phyloP scores from a whole-genome alignment of 495 filamentous ascomycete genomes.

The Aspergillus nidulans region DNA sequence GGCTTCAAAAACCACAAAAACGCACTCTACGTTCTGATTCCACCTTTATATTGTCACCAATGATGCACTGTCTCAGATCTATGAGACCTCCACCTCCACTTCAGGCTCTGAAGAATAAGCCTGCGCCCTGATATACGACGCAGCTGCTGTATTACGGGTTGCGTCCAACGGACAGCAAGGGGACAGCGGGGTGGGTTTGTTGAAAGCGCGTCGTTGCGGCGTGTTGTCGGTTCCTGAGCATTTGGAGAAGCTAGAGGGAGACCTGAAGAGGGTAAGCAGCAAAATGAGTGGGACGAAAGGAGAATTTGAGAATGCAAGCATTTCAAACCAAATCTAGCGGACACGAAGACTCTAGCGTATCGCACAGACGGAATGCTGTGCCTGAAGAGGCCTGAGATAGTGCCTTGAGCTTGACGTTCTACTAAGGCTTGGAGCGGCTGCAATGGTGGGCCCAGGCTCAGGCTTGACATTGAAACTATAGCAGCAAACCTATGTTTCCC shows the following conservation, averaged over 20 bases:
- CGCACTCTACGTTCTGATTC: constrained; percentile 44
- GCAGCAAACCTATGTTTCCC: background rate
- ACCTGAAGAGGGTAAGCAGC: constrained; percentile 51
- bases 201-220: constrained; percentile 44
- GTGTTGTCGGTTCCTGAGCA: constrained; percentile 40
- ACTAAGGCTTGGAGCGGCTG: too few species aligned
- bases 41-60: constrained; percentile 45
- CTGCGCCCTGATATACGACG: constrained; percentile 54
- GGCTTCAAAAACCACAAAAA: constrained; percentile 25
- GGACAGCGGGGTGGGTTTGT: constrained; percentile 50
- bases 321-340: background rate
- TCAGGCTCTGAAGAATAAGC: constrained; percentile 35
- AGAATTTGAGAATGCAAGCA: background rate
- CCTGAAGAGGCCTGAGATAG: background rate
- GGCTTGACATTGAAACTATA: background rate
- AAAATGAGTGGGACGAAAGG: constrained; percentile 23
- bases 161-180: constrained; percentile 47
- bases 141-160: constrained; percentile 58
- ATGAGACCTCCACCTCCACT: constrained; percentile 13
- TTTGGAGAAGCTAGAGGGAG: constrained; percentile 42
- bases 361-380: background rate
- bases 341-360: background rate
- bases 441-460: background rate
- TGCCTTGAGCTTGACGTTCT: background rate
- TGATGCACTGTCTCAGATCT: constrained; percentile 47